Evolutionary conservation across 257 asterid species (phyloP), one percentile per base, ranked within the genome.

Genomic region (Gentiana straminea): DNA sequence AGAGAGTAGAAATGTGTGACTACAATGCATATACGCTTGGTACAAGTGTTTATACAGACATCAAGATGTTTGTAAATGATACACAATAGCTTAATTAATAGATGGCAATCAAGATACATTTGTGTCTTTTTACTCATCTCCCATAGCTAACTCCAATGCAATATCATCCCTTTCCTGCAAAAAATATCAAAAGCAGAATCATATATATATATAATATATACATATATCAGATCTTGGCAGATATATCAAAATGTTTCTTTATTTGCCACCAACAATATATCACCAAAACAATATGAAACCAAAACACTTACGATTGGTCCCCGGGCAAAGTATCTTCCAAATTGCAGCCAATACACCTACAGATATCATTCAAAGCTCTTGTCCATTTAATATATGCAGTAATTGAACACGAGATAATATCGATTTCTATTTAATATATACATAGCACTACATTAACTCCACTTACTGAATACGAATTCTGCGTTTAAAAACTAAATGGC

Each of bases 311-410:
- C 97, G 51, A 92, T 70, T 33, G 97, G 94, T 43, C 97, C 98
- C 67, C 94, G 81, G 52, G 95, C 97, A 77, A 91, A 91, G 81
- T 91, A 91, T 85, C 95, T 79, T 57, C 98, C 98, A 64, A 91
- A 91, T 65, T 91, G 98, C 62, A 91, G 94, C 97, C 95, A 91
- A 68, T 91, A 88, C 45, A 87, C 98, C 98, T 91, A 79, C 77
- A 77, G 55, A 70, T 48, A 9, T 41, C 48, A 60, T 2, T 15
- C 33, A 11, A 2, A 54, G 35, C 7, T 35, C n/a, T 45, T 36
- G 33, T 33, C 35, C 33, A 50, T 33, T 38, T 12, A 38, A 34
- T 33, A 50, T 33, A 3, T n/a, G 55, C 34, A 39, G 54, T n/a
- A 24, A 24, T 24, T 24, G 24, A 24, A 24, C 24, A 24, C 24